Evolutionary conservation across 306 rosid species (phyloP).

Genomic region (Malus orientalis): DNA sequence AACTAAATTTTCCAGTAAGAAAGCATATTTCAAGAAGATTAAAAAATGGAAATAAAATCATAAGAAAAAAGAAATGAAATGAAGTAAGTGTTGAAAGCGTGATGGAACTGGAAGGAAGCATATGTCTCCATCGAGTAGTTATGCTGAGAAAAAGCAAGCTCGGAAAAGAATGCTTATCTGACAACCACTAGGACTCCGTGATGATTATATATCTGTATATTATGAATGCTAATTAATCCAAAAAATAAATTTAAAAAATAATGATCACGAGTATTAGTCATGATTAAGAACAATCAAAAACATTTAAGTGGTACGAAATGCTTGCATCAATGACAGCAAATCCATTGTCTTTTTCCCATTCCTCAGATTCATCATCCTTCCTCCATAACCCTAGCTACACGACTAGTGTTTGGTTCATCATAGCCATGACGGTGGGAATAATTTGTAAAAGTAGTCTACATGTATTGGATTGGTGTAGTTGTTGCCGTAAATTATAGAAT

Average conservation of each 20-base stretch:
- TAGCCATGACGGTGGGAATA: neutral
- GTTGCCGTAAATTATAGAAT: too few species aligned
- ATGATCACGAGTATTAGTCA: neutral
- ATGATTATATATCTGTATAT: neutral
- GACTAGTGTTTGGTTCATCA: neutral
- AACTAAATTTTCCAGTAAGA: neutral
- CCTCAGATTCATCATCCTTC: neutral
- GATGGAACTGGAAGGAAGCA: neutral
- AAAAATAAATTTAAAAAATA: neutral
- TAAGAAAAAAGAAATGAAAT: neutral
- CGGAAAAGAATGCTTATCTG: neutral
- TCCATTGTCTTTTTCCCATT: neutral
- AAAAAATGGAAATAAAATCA: neutral
- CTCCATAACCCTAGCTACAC: neutral
- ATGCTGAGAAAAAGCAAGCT: neutral
- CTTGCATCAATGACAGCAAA: neutral
- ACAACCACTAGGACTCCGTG: neutral
- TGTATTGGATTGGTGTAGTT: too few species aligned
- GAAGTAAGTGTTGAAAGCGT: neutral
- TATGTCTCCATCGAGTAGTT: neutral
- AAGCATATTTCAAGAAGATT: neutral
- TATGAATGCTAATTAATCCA: slow-evolving; percentile 4
- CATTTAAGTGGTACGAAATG: neutral
- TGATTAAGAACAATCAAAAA: slow-evolving; percentile 2
- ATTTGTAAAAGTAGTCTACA: neutral